Percentiles rank a stretch among this genome's conserved stretches.
Evolutionary conservation across 306 rosid species (phyloP).

Genomic region (Chamaecrista fasciculata): DNA sequence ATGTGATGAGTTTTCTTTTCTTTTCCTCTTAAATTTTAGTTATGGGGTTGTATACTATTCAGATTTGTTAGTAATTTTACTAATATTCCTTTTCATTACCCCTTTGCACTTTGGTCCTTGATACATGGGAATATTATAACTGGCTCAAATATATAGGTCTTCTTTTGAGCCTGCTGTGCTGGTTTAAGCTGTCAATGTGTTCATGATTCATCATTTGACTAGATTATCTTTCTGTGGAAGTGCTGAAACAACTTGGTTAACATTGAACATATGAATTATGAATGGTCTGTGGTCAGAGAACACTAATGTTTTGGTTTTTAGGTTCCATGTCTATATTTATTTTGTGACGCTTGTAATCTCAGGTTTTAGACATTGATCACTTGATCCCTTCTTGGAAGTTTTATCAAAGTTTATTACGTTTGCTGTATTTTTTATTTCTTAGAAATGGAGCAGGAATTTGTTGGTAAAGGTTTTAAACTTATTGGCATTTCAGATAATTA

Average conservation of each 20-base stretch:
- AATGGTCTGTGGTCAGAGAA: not conserved
- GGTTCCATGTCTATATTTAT: not conserved
- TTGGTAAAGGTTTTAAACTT: not conserved
- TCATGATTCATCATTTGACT: not conserved
- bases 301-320: not conserved
- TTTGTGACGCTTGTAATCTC: not conserved
- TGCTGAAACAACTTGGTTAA: not conserved
- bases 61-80: slow-evolving; percentile 14
- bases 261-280: not conserved
- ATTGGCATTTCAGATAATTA: not conserved
- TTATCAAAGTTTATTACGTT: not conserved
- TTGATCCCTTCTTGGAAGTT: not conserved
- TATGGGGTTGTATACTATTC: not conserved
- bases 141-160: slow-evolving; percentile 4
- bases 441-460: not conserved
- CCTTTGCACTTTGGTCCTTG: not conserved
- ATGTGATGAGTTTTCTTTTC: slow-evolving; percentile 6
- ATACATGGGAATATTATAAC: not conserved
- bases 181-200: not conserved
- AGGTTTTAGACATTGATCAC: not conserved
- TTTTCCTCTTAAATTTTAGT: not conserved
- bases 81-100: not conserved
- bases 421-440: not conserved
- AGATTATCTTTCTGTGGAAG: not conserved
- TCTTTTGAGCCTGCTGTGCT: not conserved